Percentiles rank a stretch among this genome's conserved stretches.
Evolutionary conservation across 1,284 basidiomycete genomes (phyloP).

Genomic region (Papiliotrema terrestris): DNA sequence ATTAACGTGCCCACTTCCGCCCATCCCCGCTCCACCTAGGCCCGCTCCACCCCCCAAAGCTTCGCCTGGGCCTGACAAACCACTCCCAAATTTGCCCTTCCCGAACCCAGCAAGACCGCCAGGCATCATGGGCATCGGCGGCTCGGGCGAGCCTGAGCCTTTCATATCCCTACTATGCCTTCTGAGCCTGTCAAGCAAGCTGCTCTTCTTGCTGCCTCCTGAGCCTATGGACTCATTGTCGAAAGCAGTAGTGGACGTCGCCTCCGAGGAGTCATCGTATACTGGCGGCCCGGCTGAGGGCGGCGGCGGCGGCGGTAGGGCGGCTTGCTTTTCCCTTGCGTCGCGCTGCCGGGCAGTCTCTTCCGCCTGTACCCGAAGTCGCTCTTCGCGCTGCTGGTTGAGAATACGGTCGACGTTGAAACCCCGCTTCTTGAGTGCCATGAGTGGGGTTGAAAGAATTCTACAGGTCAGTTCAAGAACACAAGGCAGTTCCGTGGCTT

Average conservation of each 20-base stretch:
- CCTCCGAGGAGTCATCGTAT: not conserved
- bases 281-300: not conserved
- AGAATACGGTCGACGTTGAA: conserved; percentile 79
- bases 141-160: not conserved
- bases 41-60: not conserved
- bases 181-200: conserved; percentile 3
- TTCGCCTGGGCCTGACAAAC: not conserved
- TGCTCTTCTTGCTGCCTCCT: not conserved
- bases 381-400: conserved; percentile 73
- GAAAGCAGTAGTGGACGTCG: not conserved
- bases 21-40: not conserved
- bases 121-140: not conserved
- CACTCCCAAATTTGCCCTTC: not conserved
- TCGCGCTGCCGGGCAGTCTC: conserved; percentile 39
- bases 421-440: conserved; percentile 69
- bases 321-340: not conserved
- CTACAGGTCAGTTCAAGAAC: conserved; percentile 12
- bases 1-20: not conserved
- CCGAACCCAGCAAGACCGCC: not conserved
- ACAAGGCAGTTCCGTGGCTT: not conserved
- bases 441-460: conserved; percentile 83
- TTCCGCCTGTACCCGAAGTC: conserved; percentile 57
- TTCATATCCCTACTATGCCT: not conserved
- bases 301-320: not conserved
- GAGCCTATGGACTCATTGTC: not conserved